Evolutionary conservation across 2,329 filamentous ascomycete species (phyloP).

Genomic region (Nemania sp.): DNA sequence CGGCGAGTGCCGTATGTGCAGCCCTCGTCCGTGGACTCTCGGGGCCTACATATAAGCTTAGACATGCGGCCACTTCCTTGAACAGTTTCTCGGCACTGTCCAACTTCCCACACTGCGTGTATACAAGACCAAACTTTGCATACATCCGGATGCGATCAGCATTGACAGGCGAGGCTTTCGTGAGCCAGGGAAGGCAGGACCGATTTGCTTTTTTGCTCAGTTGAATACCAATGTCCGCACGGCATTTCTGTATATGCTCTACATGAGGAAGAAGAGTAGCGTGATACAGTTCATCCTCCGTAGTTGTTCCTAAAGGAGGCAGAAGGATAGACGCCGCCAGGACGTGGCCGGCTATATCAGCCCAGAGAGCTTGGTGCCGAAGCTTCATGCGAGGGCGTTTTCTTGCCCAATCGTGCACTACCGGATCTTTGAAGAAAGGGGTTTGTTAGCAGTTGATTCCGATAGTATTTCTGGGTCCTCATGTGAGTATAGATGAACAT

Average conservation of each 20-base stretch:
- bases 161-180: background rate
- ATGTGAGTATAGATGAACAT: too few species aligned
- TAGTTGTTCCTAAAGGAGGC: background rate
- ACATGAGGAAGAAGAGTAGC: background rate
- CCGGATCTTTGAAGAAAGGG: conserved; percentile 1
- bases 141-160: conserved; percentile 1
- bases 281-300: conserved; percentile 1
- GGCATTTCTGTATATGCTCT: conserved; percentile 3
- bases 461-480: too few species aligned
- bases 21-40: background rate
- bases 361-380: conserved; percentile 7
- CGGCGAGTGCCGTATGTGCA: background rate
- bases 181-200: background rate
- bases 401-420: conserved; percentile 8
- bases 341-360: conserved; percentile 7
- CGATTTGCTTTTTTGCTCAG: background rate
- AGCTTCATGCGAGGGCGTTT: conserved; percentile 11
- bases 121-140: conserved; percentile 11
- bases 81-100: background rate
- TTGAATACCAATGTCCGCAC: background rate
- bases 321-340: conserved; percentile 11
- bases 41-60: background rate
- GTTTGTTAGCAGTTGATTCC: background rate
- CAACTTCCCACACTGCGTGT: conserved; percentile 3
- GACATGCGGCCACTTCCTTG: background rate